Evolutionary conservation across 305 asterid genomes (phyloP).

Genomic region (Solanum hybrid): DNA sequence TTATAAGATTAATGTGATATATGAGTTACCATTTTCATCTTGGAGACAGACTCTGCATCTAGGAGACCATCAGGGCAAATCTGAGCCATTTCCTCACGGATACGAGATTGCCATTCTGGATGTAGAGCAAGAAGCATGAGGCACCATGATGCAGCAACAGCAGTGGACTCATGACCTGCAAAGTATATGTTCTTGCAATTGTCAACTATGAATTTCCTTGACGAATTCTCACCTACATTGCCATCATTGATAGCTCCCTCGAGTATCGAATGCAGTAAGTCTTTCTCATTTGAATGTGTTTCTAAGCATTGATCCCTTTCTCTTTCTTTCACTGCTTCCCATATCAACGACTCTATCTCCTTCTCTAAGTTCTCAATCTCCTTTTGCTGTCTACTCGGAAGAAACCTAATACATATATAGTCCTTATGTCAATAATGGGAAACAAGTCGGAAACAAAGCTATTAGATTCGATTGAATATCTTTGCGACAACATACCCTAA

Average conservation of each 20-base stretch:
- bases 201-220: slow-evolving; percentile 62
- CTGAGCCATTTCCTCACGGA: slow-evolving; percentile 41
- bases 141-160: slow-evolving; percentile 87
- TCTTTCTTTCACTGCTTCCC: slow-evolving; percentile 55
- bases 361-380: slow-evolving; percentile 47
- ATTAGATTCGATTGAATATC: not conserved
- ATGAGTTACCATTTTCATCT: slow-evolving; percentile 54
- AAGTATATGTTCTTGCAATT: slow-evolving; percentile 86
- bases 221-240: slow-evolving; percentile 28
- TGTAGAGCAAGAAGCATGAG: slow-evolving; percentile 67
- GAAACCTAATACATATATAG: slow-evolving; percentile 22
- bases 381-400: slow-evolving; percentile 32
- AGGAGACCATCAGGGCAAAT: slow-evolving; percentile 20
- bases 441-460: not conserved
- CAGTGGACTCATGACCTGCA: slow-evolving; percentile 85
- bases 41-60: slow-evolving; percentile 42
- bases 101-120: slow-evolving; percentile 67
- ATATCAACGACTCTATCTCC: slow-evolving; percentile 57
- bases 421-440: not conserved
- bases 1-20: not conserved
- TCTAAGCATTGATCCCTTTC: slow-evolving; percentile 23
- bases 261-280: slow-evolving; percentile 57
- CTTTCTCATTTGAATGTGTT: slow-evolving; percentile 31
- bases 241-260: slow-evolving; percentile 49
- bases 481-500: slow-evolving; percentile 26